phyloP scores from a whole-genome alignment of 2,329 filamentous ascomycete genomes.

The Alternaria rosae region DNA sequence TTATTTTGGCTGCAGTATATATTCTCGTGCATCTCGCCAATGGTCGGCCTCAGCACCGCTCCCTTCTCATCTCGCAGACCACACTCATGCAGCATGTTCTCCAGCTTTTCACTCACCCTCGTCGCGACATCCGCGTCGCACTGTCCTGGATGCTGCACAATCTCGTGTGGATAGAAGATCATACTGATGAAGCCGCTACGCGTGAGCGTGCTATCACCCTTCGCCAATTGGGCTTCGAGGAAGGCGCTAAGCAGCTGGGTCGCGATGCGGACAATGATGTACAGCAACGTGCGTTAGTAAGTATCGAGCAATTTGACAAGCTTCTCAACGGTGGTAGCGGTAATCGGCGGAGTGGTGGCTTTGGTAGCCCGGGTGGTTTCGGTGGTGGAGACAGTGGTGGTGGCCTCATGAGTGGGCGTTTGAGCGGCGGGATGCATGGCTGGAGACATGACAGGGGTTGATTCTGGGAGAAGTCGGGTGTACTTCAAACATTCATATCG shows the following conservation, averaged over 20 bases:
- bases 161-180: slow-evolving; percentile 82
- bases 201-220: slow-evolving; percentile 73
- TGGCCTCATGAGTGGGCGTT: slow-evolving; percentile 12
- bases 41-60: slow-evolving; percentile 77
- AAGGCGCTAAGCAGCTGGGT: slow-evolving; percentile 67
- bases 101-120: slow-evolving; percentile 75
- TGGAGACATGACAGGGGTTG: slow-evolving; percentile 30
- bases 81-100: slow-evolving; percentile 76
- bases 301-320: slow-evolving; percentile 66
- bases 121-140: slow-evolving; percentile 76
- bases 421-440: slow-evolving; percentile 20
- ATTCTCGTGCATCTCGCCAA: slow-evolving; percentile 90
- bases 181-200: slow-evolving; percentile 70
- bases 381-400: slow-evolving; percentile 16
- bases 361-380: slow-evolving; percentile 14
- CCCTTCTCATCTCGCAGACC: slow-evolving; percentile 71
- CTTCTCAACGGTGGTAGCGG: slow-evolving; percentile 20
- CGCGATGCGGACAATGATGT: slow-evolving; percentile 81
- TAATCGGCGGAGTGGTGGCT: slow-evolving; percentile 9
- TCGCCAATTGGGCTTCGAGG: slow-evolving; percentile 73
- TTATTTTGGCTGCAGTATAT: slow-evolving; percentile 79
- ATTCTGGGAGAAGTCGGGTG: background rate
- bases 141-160: slow-evolving; percentile 88
- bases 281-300: slow-evolving; percentile 81
- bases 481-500: background rate